Evolutionary conservation across 192 early-diverging fungal species (phyloP), one percentile per base, ranked within the genome.

Genomic region (Spizellomyces punctatus): DNA sequence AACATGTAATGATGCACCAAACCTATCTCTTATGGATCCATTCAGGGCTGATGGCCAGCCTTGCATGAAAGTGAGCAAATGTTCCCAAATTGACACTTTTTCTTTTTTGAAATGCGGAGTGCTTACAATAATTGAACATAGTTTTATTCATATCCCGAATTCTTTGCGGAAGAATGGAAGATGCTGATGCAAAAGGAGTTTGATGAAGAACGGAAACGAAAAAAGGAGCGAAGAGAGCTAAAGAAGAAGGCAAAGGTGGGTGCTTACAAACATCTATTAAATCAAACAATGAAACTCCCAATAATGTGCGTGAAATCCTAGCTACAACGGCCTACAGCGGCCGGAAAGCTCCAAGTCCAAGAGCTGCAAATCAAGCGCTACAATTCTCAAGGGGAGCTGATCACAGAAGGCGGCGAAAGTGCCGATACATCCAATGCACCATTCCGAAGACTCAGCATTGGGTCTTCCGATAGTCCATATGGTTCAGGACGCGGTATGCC

Each of bases 141-240:
- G 72, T 59, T 81, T 6, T 83, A 75, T 67, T 81, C 85, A 27
- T 78, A 85, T 60, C 85, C 83, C 10, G 74, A 81, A 54, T 81
- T 78, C 67, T 85, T 85, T 67, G 69, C 73, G 8, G 77, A 85
- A 50, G 74, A 85, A 67, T 85, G 85, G 83, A 83, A 73, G 47
- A 19, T 46, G 8, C 17, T 69, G 52, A 80, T 85, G 63, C 50
- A 65, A 46, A 76, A 74, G 63, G 79, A 83, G 47, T 27, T 68
- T 36, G 76, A 78, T 16, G 79, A 77, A 27, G 64, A 66, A 22
- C 72, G 58, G 49, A 21, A 19, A 43, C 65, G 72, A 10, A 68
- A 69, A 60, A 44, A 19, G 58, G 61, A 69, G 61, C 14, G 73
- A 58, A 59, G 72, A 64, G 72, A 66, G 27, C 27, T 72, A 46